Evolutionary conservation across 202 grass and related monocot species (phyloP), one percentile per base, ranked within the genome.

Genomic region (Carex arenaria): DNA sequence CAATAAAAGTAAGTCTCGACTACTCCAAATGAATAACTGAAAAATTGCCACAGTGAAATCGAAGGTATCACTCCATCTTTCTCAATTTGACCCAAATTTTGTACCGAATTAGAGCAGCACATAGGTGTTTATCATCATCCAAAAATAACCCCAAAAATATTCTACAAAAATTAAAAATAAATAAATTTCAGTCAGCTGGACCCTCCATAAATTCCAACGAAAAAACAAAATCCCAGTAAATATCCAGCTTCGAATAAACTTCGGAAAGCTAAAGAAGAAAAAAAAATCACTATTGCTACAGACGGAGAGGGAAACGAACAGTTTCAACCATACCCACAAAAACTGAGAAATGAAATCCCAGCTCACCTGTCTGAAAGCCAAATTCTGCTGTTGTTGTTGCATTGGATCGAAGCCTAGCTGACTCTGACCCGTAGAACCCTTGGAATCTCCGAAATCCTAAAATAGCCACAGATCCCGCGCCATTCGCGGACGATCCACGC

Each of bases 351-450:
- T n/a, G n/a, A 68, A 68, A 82, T 18, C 62, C 10, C 19, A 82
- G 28, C 42, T 82, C 10, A 82, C 80, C 80, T 82, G 80, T 69
- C 80, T 32, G 26, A 82, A 82, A 53, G n/a, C 80, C 64, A 82
- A 82, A 82, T 82, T 82, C 43, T 82, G 80, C 62, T 82, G 80
- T 7, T 82, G 80, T 52, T 67, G 80, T 52, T 67, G 63, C 61
- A 82, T 82, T 28, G 80, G 80, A 82, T 82, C 80, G 30, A 82
- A 82, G 80, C 80, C 78, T 81, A 42, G 60, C 61, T 62, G 78
- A 15, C 78, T 62, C 26, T 82, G 47, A 82, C 80, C 80, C 63
- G 80, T 19, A 30, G 26, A 69, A 34, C 80, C 80, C 43, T 67
- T 64, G 80, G 61, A 65, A 81, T 81, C 78, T 81, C 78, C 78